Percentiles rank a stretch among this genome's conserved stretches.
Evolutionary conservation across 2,329 filamentous ascomycete species (phyloP).

Genomic region (Fusarium cyanostomum): DNA sequence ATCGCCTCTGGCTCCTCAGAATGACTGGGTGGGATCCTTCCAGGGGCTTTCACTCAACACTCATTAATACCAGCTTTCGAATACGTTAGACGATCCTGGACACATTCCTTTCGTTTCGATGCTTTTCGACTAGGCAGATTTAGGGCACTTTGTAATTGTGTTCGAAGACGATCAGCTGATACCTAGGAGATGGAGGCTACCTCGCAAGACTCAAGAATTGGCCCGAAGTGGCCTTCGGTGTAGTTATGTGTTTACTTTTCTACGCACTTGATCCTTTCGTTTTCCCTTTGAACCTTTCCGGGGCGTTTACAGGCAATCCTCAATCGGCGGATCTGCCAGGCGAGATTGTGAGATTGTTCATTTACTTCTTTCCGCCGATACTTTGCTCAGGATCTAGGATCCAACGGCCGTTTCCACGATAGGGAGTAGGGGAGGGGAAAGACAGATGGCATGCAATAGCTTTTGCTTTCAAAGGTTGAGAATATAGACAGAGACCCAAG

Average conservation of each 20-base stretch:
- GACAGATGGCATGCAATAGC: slow-evolving; percentile 42
- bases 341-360: slow-evolving; percentile 34
- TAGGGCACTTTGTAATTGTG: neutral
- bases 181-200: slow-evolving; percentile 11
- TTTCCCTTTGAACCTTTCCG: slow-evolving; percentile 28
- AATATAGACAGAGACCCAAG: slow-evolving; percentile 49
- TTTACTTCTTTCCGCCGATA: slow-evolving; percentile 31
- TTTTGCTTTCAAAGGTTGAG: slow-evolving; percentile 47
- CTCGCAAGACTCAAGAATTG: slow-evolving; percentile 20
- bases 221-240: slow-evolving; percentile 16
- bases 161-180: slow-evolving; percentile 17
- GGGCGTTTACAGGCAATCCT: slow-evolving; percentile 36
- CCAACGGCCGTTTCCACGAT: slow-evolving; percentile 39
- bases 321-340: slow-evolving; percentile 11
- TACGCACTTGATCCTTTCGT: slow-evolving; percentile 5
- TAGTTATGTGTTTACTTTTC: slow-evolving; percentile 18
- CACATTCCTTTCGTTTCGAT: slow-evolving; percentile 12
- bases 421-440: slow-evolving; percentile 34
- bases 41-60: slow-evolving; percentile 78
- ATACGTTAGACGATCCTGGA: slow-evolving; percentile 12
- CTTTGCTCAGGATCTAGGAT: slow-evolving; percentile 40
- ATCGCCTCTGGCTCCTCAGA: slow-evolving; percentile 55
- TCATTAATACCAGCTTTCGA: slow-evolving; percentile 50
- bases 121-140: slow-evolving; percentile 9
- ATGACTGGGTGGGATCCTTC: slow-evolving; percentile 72